phyloP scores from a whole-genome alignment of 805 yeast species.

The Wickerhamomyces chambardii region DNA sequence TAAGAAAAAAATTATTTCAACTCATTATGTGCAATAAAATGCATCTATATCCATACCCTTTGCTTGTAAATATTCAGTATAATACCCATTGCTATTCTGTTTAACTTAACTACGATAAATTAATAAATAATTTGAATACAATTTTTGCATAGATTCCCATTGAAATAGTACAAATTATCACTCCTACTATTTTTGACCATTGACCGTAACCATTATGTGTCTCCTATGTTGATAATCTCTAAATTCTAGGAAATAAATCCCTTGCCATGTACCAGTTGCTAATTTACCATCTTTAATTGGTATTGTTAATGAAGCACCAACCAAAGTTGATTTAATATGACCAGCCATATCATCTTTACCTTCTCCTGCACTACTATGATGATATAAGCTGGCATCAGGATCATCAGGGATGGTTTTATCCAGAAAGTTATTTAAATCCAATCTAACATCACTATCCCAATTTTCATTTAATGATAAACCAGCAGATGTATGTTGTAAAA shows the following conservation, averaged over 20 bases:
- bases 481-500: slow-evolving; percentile 75
- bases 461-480: slow-evolving; percentile 72
- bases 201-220: slow-evolving; percentile 62
- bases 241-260: slow-evolving; percentile 70
- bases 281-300: slow-evolving; percentile 64
- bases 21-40: too few relatives aligned
- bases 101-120: too few relatives aligned
- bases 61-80: too few relatives aligned
- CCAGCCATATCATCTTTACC: slow-evolving; percentile 86
- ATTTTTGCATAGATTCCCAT: too few relatives aligned
- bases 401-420: slow-evolving; percentile 64
- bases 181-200: slow-evolving; percentile 40
- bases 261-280: slow-evolving; percentile 82
- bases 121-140: too few relatives aligned
- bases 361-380: slow-evolving; percentile 41
- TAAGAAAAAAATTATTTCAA: too few relatives aligned
- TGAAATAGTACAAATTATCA: too few relatives aligned
- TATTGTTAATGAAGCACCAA: slow-evolving; percentile 57
- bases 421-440: slow-evolving; percentile 56
- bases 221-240: slow-evolving; percentile 56
- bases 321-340: slow-evolving; percentile 54
- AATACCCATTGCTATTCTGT: too few relatives aligned
- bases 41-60: too few relatives aligned
- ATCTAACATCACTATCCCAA: slow-evolving; percentile 70
- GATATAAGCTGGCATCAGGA: slow-evolving; percentile 14